A percentile compares a stretch with the other conserved stretches of the same genome.
These are phyloP conservation scores for Blastomyces silverae DNA, from an alignment of 2,329 filamentous ascomycete genomes.

Conservation along the genomic window DNA sequence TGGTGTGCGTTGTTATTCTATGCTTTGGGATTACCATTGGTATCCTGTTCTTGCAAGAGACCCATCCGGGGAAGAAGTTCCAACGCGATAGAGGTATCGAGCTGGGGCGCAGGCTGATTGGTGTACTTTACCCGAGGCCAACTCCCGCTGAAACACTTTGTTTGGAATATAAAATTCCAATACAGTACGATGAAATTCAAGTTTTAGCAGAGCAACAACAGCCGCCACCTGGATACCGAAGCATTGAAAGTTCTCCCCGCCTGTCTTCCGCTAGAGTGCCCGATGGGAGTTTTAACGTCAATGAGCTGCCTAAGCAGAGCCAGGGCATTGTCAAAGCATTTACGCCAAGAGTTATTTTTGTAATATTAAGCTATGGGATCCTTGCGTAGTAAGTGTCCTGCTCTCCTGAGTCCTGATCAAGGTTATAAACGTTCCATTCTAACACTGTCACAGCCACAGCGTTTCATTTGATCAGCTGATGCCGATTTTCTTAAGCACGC, in stretches of 20 bases:
- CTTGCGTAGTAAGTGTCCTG: conserved; percentile 73
- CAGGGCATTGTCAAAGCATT: conserved; percentile 57
- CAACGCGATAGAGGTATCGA: conserved; percentile 69
- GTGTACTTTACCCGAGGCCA: conserved; percentile 4
- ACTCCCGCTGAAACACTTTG: conserved; percentile 46
- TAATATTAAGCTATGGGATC: conserved; percentile 85
- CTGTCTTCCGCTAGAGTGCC: conserved; percentile 28
- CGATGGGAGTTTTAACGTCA: conserved; percentile 6
- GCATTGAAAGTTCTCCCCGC: conserved; percentile 50
- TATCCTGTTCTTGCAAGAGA: conserved; percentile 86
- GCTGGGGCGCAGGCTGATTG: conserved; percentile 63
- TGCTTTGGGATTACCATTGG: conserved; percentile 69
- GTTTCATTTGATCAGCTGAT: conserved; percentile 94
- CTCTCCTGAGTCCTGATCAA: conserved; percentile 44
- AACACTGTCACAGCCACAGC: conserved; percentile 62
- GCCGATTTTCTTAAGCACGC: conserved; percentile 80
- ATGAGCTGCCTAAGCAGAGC: conserved; percentile 37
- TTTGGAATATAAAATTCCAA: conserved; percentile 53
- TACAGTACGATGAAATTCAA: conserved; percentile 10
- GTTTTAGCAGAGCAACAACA: conserved; percentile 53
- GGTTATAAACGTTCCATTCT: conserved; percentile 42
- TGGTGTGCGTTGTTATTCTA: conserved; percentile 79
- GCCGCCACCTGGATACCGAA: conserved; percentile 61
- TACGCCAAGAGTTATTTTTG: conserved; percentile 75
- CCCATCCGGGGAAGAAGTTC: conserved; percentile 73